Base-by-base conservation (phyloP, 345 rosid genomes). In the Sisymbrium irio region DNA sequence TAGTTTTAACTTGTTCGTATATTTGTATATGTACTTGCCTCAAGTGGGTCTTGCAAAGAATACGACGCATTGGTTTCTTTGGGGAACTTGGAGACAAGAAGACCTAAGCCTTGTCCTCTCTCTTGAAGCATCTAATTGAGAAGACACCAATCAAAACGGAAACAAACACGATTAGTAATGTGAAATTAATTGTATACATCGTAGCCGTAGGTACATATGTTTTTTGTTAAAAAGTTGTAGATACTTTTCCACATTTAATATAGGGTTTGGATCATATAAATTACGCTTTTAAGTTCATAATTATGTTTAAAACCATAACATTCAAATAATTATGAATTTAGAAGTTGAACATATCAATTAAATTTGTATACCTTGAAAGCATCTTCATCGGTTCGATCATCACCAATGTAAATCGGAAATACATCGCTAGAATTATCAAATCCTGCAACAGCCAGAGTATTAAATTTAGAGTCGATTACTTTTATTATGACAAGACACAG, bases 361-460 rank as follows among this genome's bases (percentile, higher is more conserved):
- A 45, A 45, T 65, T 57, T 5, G 28, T 79, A 68, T 86, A 95
- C 99, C 98, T 90, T 90, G 71, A 95, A 95, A 49, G 99, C 99
- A 71, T 95, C 99, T 72, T 95, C 99, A 17, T 95, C 99, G 0
- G 97, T 95, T 25, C 83, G 78, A 78, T 95, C 99, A 62, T 95
- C 99, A 0, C 99, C 99, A 15, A 95, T 95, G 71, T 95, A 95
- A 10, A 95, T 85, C 0, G 99, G 99, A 17, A 92, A 88, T 46
- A 89, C 99, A 45, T 90, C 84, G 0, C 73, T 76, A 77, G 86
- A 83, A 49, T 92, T 85, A 7, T 89, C 90, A 57, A 78, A 95
- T 74, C 99, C 99, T 94, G 74, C 40, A 50, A 65, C 36, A 69
- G 11, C 14, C 62, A 61, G 1, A 20, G 9, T 41, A 40, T 5